Percentiles rank a stretch among this genome's conserved stretches.
These are phyloP conservation scores for Ceratopteris richardii DNA, from an alignment of 75 land plant species.

Conservation along the genomic window DNA sequence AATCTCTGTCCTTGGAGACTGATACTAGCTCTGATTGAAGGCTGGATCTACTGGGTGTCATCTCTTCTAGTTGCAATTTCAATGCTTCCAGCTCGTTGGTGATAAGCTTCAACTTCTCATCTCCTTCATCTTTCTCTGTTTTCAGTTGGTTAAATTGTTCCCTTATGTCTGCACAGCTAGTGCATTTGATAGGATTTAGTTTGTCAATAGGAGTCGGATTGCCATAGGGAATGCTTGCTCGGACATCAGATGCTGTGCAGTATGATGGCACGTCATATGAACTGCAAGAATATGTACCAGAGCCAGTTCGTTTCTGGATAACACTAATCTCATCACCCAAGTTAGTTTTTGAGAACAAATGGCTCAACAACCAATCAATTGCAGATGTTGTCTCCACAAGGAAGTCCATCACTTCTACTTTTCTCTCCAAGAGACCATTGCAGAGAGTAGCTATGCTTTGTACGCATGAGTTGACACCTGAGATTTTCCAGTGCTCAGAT, in stretches of 20 bases:
- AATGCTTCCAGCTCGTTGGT: constrained; percentile 21
- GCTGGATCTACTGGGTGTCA: constrained; percentile 17
- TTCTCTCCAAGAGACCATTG: constrained; percentile 44
- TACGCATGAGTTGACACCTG: constrained; percentile 35
- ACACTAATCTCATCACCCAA: constrained; percentile 44
- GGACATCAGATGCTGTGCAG: neutral
- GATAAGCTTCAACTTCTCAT: no score
- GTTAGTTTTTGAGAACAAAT: constrained; percentile 54
- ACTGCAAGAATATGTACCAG: constrained; percentile 16
- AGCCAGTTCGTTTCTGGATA: constrained; percentile 33
- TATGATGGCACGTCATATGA: constrained; percentile 6
- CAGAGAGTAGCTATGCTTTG: constrained; percentile 38
- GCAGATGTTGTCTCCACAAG: constrained; percentile 34
- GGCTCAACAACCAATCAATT: constrained; percentile 58
- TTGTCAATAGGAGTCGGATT: no score
- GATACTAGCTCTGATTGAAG: constrained; percentile 24
- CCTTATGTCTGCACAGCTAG: constrained; percentile 20
- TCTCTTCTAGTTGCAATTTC: constrained; percentile 28
- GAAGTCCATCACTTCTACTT: constrained; percentile 40
- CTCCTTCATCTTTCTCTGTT: constrained; percentile 13
- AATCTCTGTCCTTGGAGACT: constrained; percentile 22
- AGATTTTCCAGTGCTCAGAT: constrained; percentile 39
- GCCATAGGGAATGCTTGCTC: no score
- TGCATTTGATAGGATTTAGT: constrained; percentile 11
- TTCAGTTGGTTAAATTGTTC: constrained; percentile 25